Percentiles rank a stretch among this genome's conserved stretches.
These are phyloP conservation scores for Tetracladium setigerum DNA, from an alignment of 495 filamentous ascomycete genomes.

Conservation along the genomic window DNA sequence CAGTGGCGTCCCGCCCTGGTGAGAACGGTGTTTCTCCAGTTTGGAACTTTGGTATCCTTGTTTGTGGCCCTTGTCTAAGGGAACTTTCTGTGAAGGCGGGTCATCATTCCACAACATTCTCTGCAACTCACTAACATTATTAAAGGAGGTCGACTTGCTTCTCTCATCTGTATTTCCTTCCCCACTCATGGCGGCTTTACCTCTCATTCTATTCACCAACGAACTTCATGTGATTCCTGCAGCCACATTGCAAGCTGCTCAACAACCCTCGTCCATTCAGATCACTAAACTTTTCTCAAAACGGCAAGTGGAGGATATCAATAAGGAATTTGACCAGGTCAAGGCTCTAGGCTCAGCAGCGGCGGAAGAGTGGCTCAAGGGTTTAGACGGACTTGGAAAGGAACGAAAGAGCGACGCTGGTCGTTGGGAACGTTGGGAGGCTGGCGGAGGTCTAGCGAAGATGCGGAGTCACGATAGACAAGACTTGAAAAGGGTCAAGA, in stretches of 20 bases:
- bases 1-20: slow-evolving; percentile 45
- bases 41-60: slow-evolving; percentile 58
- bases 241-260: slow-evolving; percentile 37
- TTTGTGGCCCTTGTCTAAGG: slow-evolving; percentile 56
- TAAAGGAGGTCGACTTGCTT: slow-evolving; percentile 58
- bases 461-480: slow-evolving; percentile 17
- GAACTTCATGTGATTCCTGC: slow-evolving; percentile 48
- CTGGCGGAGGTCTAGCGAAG: slow-evolving; percentile 32
- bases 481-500: too few species aligned
- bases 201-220: slow-evolving; percentile 54
- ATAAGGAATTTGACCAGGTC: slow-evolving; percentile 47
- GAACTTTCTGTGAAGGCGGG: slow-evolving; percentile 51
- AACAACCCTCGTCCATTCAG: slow-evolving; percentile 36
- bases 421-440: slow-evolving; percentile 67
- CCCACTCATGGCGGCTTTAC: slow-evolving; percentile 50
- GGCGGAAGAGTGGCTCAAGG: slow-evolving; percentile 68
- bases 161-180: slow-evolving; percentile 50
- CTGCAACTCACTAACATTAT: slow-evolving; percentile 10
- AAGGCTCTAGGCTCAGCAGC: slow-evolving; percentile 51
- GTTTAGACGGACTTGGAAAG: slow-evolving; percentile 52
- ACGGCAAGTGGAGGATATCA: slow-evolving; percentile 45
- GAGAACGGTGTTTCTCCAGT: slow-evolving; percentile 41
- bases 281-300: slow-evolving; percentile 57
- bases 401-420: slow-evolving; percentile 45
- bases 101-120: slow-evolving; percentile 7